Percentiles rank a stretch among this genome's conserved stretches.
These are phyloP conservation scores for Crepidotus variabilis DNA, from an alignment of 768 basidiomycete species.

Conservation along the genomic window DNA sequence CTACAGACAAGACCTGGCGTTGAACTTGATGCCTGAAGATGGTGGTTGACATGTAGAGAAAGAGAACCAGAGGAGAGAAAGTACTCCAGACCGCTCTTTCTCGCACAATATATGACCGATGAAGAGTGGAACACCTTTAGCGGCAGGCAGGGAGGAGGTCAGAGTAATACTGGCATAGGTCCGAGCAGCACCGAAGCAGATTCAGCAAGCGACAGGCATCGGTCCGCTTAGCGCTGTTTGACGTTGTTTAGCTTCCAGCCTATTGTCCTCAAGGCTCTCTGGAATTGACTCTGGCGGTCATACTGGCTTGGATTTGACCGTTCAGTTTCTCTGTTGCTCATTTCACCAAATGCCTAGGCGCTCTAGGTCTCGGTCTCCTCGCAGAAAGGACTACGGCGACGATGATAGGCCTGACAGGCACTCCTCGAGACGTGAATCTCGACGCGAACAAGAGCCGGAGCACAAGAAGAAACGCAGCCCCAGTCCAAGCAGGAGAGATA, in stretches of 20 bases:
- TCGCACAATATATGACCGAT: no score
- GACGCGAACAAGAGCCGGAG: conserved; percentile 27
- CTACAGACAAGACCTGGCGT: background rate
- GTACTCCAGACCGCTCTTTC: no score
- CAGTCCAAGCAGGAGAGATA: conserved; percentile 26
- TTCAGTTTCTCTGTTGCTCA: background rate
- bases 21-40: conserved; percentile 9
- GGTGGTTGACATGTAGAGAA: conserved; percentile 3
- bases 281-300: background rate
- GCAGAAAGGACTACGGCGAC: conserved; percentile 31
- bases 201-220: background rate
- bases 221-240: background rate
- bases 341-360: conserved; percentile 37
- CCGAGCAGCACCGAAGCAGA: background rate
- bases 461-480: conserved; percentile 27
- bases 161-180: background rate
- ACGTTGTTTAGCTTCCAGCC: background rate
- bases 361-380: conserved; percentile 51
- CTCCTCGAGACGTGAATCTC: conserved; percentile 30
- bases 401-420: conserved; percentile 32
- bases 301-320: background rate
- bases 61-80: background rate
- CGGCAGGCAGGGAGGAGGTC: background rate
- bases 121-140: background rate
- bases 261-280: background rate